Evolutionary conservation across 2,329 filamentous ascomycete genomes (phyloP).

Genomic region (Diplodia scrobiculata): DNA sequence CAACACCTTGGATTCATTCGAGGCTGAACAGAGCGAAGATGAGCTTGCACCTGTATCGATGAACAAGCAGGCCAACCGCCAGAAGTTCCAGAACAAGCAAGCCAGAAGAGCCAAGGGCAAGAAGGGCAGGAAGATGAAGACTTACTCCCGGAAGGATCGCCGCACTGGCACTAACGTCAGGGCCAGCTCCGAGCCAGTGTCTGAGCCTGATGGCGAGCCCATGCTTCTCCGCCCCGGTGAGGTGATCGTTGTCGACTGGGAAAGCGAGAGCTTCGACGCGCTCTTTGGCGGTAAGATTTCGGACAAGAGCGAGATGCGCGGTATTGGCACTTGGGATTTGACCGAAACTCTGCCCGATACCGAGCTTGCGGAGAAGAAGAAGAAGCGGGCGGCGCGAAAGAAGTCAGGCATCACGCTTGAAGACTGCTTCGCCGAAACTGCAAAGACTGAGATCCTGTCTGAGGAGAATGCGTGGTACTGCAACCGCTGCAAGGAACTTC

Average conservation of each 20-base stretch:
- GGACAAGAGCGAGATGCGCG: constrained; percentile 57
- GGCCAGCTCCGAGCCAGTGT: constrained; percentile 33
- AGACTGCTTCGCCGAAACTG: constrained; percentile 91
- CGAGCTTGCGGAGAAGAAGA: constrained; percentile 65
- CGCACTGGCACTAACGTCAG: constrained; percentile 4
- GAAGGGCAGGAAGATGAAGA: constrained; percentile 40
- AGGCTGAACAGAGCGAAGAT: constrained; percentile 43
- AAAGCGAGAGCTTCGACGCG: constrained; percentile 65
- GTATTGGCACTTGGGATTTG: constrained; percentile 62
- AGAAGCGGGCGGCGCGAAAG: constrained; percentile 64
- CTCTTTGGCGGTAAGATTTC: constrained; percentile 61
- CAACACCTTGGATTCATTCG: constrained; percentile 37
- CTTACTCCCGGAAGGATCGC: constrained; percentile 37
- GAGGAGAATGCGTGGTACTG: constrained; percentile 98
- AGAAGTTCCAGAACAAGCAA: constrained; percentile 35
- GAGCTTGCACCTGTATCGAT: constrained; percentile 37
- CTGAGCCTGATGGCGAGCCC: constrained; percentile 52
- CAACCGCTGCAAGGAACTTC: constrained; percentile 89
- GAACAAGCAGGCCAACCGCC: constrained; percentile 37
- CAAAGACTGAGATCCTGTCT: constrained; percentile 88
- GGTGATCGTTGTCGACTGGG: constrained; percentile 86
- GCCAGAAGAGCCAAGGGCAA: constrained; percentile 35
- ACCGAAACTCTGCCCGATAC: constrained; percentile 58
- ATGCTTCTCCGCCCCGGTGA: constrained; percentile 79
- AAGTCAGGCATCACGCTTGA: constrained; percentile 80